Evolutionary conservation across 495 filamentous ascomycete genomes (phyloP), one percentile per base, ranked within the genome.

Genomic region (Stereocaulon alpinum): DNA sequence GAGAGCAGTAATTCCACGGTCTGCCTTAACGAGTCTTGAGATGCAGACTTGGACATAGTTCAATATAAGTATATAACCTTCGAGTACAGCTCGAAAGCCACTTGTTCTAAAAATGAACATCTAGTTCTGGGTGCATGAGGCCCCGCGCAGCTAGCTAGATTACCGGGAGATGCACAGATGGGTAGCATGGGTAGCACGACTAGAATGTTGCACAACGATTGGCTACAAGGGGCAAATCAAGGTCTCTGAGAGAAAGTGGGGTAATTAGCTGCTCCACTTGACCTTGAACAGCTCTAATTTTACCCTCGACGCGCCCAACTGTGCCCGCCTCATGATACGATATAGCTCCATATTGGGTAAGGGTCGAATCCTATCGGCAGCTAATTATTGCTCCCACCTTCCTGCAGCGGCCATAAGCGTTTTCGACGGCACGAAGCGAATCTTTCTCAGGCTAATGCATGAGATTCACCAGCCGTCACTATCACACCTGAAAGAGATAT

Each of bases 1-100:
- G 60, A 53, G 60, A 58, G 60, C 44, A 64, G 64, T 67, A 53
- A 53, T 58, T 52, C 64, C 62, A 61, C 59, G 54, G 62, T 67
- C 64, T 65, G 67, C 61, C 60, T 59, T 62, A 56, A 58, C 63
- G 59, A 61, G 50, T 61, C 66, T 65, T 66, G 63, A 63, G 43
- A 44, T 56, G 42, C 37, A 43, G 17, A 59, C 56, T 50, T 58
- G 63, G 65, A 63, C 44, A 65, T 63, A 59, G 53, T 50, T 40
- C 43, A 34, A 24, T 67, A 67, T 65, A 63, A 52, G 60, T 61
- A 61, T 62, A 62, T 41, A 59, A 58, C 22, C 34, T 53, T 54
- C 18, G 20, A 43, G 53, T 63, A 48, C 20, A 57, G 61, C 48
- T 63, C 45, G 55, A 15, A 60, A 65, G 64, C 61, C 63, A 61